Conservation (phyloP, 1,139 yeast species). For the Sugiyamaella japonica region DNA sequence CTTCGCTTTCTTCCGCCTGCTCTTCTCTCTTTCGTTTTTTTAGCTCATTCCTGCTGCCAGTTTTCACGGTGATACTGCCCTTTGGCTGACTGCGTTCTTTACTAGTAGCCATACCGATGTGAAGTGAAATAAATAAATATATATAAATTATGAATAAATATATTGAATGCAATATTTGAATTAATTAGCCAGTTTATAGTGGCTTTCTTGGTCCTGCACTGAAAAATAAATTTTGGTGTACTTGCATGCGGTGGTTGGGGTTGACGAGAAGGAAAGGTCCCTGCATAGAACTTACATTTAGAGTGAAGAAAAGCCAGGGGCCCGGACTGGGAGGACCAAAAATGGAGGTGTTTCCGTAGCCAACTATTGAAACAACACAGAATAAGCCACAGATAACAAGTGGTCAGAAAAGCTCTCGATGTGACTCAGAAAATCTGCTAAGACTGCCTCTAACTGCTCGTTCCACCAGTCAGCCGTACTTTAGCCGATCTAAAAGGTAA, state of each 20-base stretch:
- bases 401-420: no score
- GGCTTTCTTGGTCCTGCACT: constrained; percentile 3
- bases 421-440: no score
- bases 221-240: constrained; percentile 3
- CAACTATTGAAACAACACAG: no score
- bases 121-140: constrained; percentile 4
- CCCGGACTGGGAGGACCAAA: not conserved
- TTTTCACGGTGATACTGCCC: constrained; percentile 5
- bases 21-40: constrained; percentile 14
- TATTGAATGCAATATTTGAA: no score
- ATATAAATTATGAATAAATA: constrained; percentile 12
- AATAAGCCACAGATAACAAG: no score
- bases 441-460: not conserved
- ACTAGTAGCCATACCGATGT: constrained; percentile 8
- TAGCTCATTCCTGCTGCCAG: constrained; percentile 2
- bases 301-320: not conserved
- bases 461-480: not conserved
- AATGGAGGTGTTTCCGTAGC: not conserved
- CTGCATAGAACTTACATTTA: not conserved
- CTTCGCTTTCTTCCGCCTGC: constrained; percentile 1
- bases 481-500: not conserved
- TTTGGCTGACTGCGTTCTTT: not conserved
- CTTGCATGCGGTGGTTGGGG: constrained; percentile 6
- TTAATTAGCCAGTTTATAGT: not conserved
- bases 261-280: not conserved